phyloP scores from a whole-genome alignment of 2,329 filamentous ascomycete species.

The Septoria linicola region DNA sequence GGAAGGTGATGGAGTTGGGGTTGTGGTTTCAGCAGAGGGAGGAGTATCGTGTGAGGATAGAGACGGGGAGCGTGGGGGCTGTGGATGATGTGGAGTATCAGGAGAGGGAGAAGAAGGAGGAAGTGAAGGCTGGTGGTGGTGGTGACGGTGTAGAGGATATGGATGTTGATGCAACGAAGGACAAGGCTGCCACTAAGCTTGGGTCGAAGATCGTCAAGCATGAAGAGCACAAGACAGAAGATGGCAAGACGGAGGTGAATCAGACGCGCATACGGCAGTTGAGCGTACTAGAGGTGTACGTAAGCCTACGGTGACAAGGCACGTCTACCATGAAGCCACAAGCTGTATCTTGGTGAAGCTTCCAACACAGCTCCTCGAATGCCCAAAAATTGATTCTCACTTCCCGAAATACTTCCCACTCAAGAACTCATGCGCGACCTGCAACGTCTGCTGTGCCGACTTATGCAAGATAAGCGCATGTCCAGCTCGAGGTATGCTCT shows the following conservation, averaged over 20 bases:
- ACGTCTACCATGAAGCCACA: no score
- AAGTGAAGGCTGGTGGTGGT: constrained; percentile 15
- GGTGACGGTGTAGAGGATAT: constrained; percentile 7
- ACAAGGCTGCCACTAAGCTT: background rate
- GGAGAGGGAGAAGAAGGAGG: constrained; percentile 28
- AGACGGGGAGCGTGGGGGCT: constrained; percentile 63
- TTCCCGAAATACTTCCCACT: constrained; percentile 8
- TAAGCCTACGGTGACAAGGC: constrained; percentile 32
- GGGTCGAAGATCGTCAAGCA: constrained; percentile 13
- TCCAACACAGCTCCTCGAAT: no score
- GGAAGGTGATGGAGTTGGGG: constrained; percentile 61
- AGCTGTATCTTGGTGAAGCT: no score
- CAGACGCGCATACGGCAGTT: constrained; percentile 43
- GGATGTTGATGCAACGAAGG: constrained; percentile 6
- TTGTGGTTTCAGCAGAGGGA: constrained; percentile 63
- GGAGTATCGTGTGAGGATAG: constrained; percentile 56
- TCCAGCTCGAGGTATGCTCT: constrained; percentile 17
- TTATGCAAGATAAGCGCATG: constrained; percentile 18
- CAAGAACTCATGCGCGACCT: constrained; percentile 16
- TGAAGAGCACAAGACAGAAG: constrained; percentile 27
- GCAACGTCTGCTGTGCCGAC: constrained; percentile 5
- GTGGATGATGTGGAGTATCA: constrained; percentile 63
- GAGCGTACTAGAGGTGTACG: constrained; percentile 38
- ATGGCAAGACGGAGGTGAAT: constrained; percentile 24
- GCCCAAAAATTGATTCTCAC: no score